Evolutionary conservation across 495 filamentous ascomycete genomes (phyloP), one percentile per base, ranked within the genome.

Genomic region (Penicillium maclennaniae): DNA sequence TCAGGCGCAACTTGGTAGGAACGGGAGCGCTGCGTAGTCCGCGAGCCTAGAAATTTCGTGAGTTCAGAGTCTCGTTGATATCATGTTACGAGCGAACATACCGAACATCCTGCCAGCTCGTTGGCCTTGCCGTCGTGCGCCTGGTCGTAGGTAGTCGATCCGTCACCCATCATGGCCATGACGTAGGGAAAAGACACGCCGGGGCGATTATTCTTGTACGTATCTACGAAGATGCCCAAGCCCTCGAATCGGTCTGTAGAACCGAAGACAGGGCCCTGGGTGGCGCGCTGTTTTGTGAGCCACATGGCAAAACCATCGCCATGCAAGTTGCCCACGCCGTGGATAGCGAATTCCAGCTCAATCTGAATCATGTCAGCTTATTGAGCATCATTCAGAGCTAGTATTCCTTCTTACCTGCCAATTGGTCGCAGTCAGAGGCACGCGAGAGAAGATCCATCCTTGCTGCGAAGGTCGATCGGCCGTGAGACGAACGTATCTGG

Each of bases 201-300:
- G 8, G 95, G 95, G 16, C 95, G 84, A 76, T 96, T 95, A 75
- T 99, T 99, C 84, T 99, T 99, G 78, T 99, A 99, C 43, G 95
- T 99, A 67, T 99, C 95, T 74, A 99, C 85, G 79, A 99, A 97
- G 65, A 99, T 80, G 38, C 93, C 95, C 14, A 99, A 81, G 12
- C 95, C 95, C 63, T 97, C 93, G 60, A 97, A 99, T 43, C 82
- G 81, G 71, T 99, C 95, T 15, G 79, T 79, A 31, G 79, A 83
- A 15, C 95, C 95, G 66, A 99, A 99, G 19, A 99, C 95, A 15
- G 86, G 83, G 20, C 95, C 95, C 28, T 72, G 70, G 47, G 82
- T 79, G 19, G 84, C 92, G 51, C 95, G 87, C 70, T 96, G 84
- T 69, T 95, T 95, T 55, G 92, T 97, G 66, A 99, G 78, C 95